These are phyloP conservation scores for Pilasporangium apinafurcum DNA, from an alignment of 352 stramenopile species.

Conservation along the genomic window DNA sequence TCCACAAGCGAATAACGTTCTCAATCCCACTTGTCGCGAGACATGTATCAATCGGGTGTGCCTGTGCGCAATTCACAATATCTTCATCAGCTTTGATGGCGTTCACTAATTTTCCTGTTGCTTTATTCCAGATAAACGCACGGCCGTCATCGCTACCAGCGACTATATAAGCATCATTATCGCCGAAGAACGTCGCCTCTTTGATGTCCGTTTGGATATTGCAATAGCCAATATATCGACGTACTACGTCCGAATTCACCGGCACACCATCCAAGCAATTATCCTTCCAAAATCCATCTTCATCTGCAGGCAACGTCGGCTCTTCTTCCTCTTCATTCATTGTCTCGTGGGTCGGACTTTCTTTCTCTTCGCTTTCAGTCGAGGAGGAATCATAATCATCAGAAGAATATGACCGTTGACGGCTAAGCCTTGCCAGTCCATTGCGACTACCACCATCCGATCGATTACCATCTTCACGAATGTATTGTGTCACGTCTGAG, in stretches of 20 bases:
- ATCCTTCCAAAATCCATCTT: constrained; percentile 50
- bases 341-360: constrained; percentile 3
- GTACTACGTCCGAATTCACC: constrained; percentile 60
- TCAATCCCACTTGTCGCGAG: constrained; percentile 82
- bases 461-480: constrained; percentile 6
- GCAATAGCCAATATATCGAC: constrained; percentile 82
- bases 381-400: constrained; percentile 9
- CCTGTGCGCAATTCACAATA: constrained; percentile 88
- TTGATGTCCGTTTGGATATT: constrained; percentile 90
- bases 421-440: no score
- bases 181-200: constrained; percentile 82
- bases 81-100: constrained; percentile 77
- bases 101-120: constrained; percentile 72
- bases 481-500: constrained; percentile 31
- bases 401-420: constrained; percentile 3
- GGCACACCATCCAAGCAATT: constrained; percentile 17
- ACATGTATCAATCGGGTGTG: constrained; percentile 70
- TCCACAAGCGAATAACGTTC: constrained; percentile 78
- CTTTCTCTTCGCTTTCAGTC: constrained; percentile 1
- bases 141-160: constrained; percentile 83
- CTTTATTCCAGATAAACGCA: constrained; percentile 83
- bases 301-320: not conserved
- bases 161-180: constrained; percentile 83
- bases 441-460: not conserved
- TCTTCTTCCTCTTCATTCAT: constrained; percentile 5